Conservation (phyloP, 768 basidiomycete genomes). For the Kwoniella newhampshirensis region DNA sequence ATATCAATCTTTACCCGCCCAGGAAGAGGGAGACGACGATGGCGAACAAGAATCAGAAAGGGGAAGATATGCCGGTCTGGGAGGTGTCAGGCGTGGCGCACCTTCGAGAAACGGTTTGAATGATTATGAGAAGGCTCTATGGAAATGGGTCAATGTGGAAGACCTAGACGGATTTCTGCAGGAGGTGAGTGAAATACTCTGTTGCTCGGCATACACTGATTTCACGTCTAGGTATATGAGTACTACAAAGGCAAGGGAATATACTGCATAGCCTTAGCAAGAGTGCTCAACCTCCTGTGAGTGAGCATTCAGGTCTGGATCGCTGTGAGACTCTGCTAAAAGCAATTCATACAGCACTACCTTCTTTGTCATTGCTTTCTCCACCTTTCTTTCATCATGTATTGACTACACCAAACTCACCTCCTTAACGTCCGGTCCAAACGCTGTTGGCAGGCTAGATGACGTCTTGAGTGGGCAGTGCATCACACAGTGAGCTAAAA, state of each 20-base stretch:
- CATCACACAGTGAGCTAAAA: conserved; percentile 76
- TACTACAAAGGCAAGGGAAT: conserved; percentile 98
- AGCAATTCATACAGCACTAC: conserved; percentile 68
- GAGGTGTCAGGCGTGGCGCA: conserved; percentile 3
- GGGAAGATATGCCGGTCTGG: conserved; percentile 4
- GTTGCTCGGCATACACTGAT: neutral
- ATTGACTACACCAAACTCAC: conserved; percentile 84
- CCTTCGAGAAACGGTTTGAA: conserved; percentile 37
- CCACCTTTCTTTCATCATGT: conserved; percentile 91
- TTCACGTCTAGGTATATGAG: conserved; percentile 60
- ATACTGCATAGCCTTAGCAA: conserved; percentile 85
- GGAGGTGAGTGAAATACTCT: conserved; percentile 60
- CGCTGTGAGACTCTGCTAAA: neutral
- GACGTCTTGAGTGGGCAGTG: conserved; percentile 82
- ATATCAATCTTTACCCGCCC: conserved; percentile 32
- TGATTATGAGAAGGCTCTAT: conserved; percentile 74
- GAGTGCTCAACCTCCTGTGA: conserved; percentile 91
- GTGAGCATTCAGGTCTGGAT: conserved; percentile 55
- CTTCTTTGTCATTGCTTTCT: conserved; percentile 97
- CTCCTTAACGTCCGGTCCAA: conserved; percentile 53
- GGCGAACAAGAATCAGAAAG: conserved; percentile 19
- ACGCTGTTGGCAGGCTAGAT: conserved; percentile 67
- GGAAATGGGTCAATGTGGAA: conserved; percentile 99
- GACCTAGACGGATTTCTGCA: conserved; percentile 94
- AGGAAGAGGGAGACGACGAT: conserved; percentile 28